Percentiles rank a stretch among this genome's conserved stretches.
phyloP scores from a whole-genome alignment of 805 yeast genomes.

The Barnettozyma wickerhamii region DNA sequence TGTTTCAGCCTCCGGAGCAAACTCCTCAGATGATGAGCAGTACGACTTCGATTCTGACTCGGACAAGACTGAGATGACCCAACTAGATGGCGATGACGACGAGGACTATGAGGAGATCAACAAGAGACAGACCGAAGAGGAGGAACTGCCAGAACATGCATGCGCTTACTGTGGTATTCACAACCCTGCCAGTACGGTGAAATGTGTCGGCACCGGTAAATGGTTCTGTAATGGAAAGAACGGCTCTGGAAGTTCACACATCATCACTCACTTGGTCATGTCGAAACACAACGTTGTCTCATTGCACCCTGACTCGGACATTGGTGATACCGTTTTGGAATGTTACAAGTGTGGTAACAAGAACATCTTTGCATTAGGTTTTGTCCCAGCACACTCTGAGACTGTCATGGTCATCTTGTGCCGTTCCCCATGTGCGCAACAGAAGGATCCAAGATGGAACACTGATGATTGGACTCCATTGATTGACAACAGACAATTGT shows the following conservation, averaged over 20 bases:
- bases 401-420: slow-evolving; percentile 84
- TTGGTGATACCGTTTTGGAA: slow-evolving; percentile 84
- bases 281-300: slow-evolving; percentile 73
- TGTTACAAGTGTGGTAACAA: slow-evolving; percentile 87
- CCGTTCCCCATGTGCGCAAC: slow-evolving; percentile 82
- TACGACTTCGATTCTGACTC: slow-evolving; percentile 9
- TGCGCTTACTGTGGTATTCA: slow-evolving; percentile 75
- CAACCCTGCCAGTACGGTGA: slow-evolving; percentile 58
- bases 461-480: slow-evolving; percentile 83
- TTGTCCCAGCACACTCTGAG: slow-evolving; percentile 81
- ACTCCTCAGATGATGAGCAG: neutral
- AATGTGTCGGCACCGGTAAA: slow-evolving; percentile 70
- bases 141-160: slow-evolving; percentile 35
- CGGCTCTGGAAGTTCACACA: slow-evolving; percentile 63
- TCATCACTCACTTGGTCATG: slow-evolving; percentile 78
- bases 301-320: slow-evolving; percentile 72
- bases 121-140: slow-evolving; percentile 5
- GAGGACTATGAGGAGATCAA: slow-evolving; percentile 6
- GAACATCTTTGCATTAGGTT: slow-evolving; percentile 79
- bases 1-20: neutral
- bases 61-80: slow-evolving; percentile 7
- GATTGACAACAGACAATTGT: slow-evolving; percentile 71
- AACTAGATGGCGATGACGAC: slow-evolving; percentile 20
- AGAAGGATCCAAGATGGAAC: slow-evolving; percentile 79
- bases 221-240: slow-evolving; percentile 88